Evolutionary conservation across 2,329 filamentous ascomycete species (phyloP), one percentile per base, ranked within the genome.

Genomic region (Curvularia sp.): DNA sequence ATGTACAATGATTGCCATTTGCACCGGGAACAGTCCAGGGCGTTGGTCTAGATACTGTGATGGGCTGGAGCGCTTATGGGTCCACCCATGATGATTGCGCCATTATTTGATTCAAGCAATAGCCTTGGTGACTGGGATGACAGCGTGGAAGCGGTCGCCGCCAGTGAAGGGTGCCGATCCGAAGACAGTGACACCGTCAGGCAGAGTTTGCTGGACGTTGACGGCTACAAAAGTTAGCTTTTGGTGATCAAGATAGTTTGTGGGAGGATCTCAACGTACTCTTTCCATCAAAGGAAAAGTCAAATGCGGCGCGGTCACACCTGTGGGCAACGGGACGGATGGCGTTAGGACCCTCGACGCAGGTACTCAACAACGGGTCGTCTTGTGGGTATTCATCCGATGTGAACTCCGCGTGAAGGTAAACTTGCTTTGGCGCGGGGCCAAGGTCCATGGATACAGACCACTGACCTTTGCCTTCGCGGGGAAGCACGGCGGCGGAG

Each of bases 331-430:
- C 41, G n/a, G 41, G 19, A 27, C n/a, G 21, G 2, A 7, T n/a
- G 41, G 41, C 41, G 4, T 43, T 19, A 13, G 21, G 41, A n/a
- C 12, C 41, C 41, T 43, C 41, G 15, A 27, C 21, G 7, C 41
- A 43, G 41, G 41, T 43, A 13, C 41, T 43, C 41, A 21, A 25
- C 21, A 43, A 15, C 41, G 25, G 25, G 5, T 43, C 25, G 41
- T 43, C 41, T 4, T 15, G 21, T n/a, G 41, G 41, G 21, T 25
- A 43, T 7, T 43, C 41, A 10, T 43, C 41, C 9, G 41, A 43
- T 25, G 41, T 43, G 21, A 43, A 43, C 15, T 43, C 41, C 12
- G 41, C 41, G 21, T 43, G 41, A n/a, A 43, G 41, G 41, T 43
- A 43, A 21, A 43, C 9, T 15, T 12, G 1, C 23, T n/a, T 2